Evolutionary conservation across 164 flowering plant genomes (phyloP).

Genomic region (Aristolochia californica): DNA sequence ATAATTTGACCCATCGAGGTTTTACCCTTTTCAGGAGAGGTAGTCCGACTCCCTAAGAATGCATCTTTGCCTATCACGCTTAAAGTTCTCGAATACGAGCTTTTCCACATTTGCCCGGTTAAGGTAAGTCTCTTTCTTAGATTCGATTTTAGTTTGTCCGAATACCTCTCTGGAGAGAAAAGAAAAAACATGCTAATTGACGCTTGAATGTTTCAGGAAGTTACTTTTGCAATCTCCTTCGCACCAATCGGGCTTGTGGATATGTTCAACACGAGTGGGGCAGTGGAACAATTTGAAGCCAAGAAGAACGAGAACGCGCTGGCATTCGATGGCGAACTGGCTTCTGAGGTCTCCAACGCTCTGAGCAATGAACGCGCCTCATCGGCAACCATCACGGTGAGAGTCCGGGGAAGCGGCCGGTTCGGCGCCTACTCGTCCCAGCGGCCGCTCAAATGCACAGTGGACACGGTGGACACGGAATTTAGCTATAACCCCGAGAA

Average conservation of each 20-base stretch:
- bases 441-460: constrained; percentile 53
- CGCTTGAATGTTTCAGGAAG: constrained; percentile 53
- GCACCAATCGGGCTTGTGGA: constrained; percentile 85
- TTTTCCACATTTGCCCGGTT: constrained; percentile 77
- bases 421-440: constrained; percentile 82
- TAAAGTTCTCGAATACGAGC: constrained; percentile 71
- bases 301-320: constrained; percentile 25
- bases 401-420: constrained; percentile 63
- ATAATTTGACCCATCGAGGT: too few species aligned
- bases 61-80: constrained; percentile 76
- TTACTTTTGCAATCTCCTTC: constrained; percentile 46
- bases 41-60: constrained; percentile 61
- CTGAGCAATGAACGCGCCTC: constrained; percentile 30
- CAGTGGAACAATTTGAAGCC: constrained; percentile 53
- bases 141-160: too few species aligned
- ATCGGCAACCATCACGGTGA: constrained; percentile 31
- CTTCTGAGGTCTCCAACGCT: constrained; percentile 20
- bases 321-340: constrained; percentile 33
- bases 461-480: constrained; percentile 29
- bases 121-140: constrained; percentile 48
- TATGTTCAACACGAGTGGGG: constrained; percentile 83
- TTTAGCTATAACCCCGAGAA: constrained; percentile 38
- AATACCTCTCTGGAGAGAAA: too few species aligned
- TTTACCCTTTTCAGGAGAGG: too few species aligned
- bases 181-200: too few species aligned